Evolutionary conservation across 176 grass and related monocot genomes (phyloP).

Genomic region (Luzula sylvatica): DNA sequence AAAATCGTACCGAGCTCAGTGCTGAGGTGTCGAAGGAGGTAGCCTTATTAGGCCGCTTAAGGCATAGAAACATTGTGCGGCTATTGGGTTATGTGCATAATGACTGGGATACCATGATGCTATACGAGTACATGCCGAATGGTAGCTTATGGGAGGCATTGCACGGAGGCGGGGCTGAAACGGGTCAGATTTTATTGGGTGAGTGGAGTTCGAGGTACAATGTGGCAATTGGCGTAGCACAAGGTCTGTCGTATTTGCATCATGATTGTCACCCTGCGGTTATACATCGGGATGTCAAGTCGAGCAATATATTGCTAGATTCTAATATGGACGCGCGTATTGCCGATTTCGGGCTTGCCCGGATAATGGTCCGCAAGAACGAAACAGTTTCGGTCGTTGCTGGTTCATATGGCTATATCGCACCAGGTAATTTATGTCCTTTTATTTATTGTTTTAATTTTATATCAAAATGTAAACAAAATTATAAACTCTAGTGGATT

Average conservation of each 20-base stretch:
- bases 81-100: slow-evolving; percentile 81
- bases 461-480: no score
- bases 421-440: slow-evolving; percentile 47
- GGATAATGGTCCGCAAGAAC: slow-evolving; percentile 29
- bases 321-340: slow-evolving; percentile 64
- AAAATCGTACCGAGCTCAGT: slow-evolving; percentile 4
- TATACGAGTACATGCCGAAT: slow-evolving; percentile 99
- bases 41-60: slow-evolving; percentile 47
- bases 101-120: slow-evolving; percentile 65
- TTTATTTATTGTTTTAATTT: neutral
- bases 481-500: no score
- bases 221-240: slow-evolving; percentile 66
- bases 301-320: slow-evolving; percentile 89
- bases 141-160: slow-evolving; percentile 93
- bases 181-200: slow-evolving; percentile 26
- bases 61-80: slow-evolving; percentile 91
- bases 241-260: slow-evolving; percentile 85
- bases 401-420: slow-evolving; percentile 95
- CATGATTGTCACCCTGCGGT: slow-evolving; percentile 87
- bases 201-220: slow-evolving; percentile 89
- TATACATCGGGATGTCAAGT: slow-evolving; percentile 94
- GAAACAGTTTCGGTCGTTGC: slow-evolving; percentile 71
- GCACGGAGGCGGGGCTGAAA: slow-evolving; percentile 28
- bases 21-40: slow-evolving; percentile 64
- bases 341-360: slow-evolving; percentile 84